Conservation (phyloP, 176 grass and related monocot species). For the Leersia perrieri region DNA sequence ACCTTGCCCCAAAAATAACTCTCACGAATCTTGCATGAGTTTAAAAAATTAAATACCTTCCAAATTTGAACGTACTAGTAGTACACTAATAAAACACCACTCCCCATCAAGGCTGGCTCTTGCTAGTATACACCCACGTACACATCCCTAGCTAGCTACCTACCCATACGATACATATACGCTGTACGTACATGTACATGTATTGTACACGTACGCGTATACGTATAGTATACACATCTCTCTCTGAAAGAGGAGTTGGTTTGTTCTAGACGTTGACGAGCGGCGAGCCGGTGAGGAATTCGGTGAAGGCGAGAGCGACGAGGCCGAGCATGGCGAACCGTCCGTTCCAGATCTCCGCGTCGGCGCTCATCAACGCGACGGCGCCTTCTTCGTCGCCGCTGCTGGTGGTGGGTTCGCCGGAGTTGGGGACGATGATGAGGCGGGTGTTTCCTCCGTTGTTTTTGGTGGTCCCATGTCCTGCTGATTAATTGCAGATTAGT, state of each 20-base stretch:
- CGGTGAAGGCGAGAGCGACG: slow-evolving; percentile 73
- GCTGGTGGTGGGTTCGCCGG: too few species aligned
- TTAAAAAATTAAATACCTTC: background rate
- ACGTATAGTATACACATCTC: background rate
- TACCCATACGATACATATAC: background rate
- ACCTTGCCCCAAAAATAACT: too few species aligned
- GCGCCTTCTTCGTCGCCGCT: slow-evolving; percentile 9
- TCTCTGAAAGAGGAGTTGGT: too few species aligned
- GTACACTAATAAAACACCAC: too few species aligned
- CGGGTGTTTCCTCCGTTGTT: background rate
- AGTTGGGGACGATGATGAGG: too few species aligned
- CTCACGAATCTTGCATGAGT: too few species aligned
- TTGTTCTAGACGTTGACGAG: slow-evolving; percentile 50
- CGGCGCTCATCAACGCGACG: slow-evolving; percentile 46
- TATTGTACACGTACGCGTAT: too few species aligned
- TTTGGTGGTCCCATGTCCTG: background rate
- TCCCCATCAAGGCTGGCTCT: too few species aligned
- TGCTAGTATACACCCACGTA: background rate
- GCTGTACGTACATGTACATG: too few species aligned
- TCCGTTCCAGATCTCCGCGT: slow-evolving; percentile 90
- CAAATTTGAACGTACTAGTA: background rate
- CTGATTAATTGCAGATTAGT: too few species aligned
- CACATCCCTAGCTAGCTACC: background rate
- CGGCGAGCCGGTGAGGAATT: slow-evolving; percentile 75
- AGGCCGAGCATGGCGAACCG: slow-evolving; percentile 83